A percentile compares a stretch with the other conserved stretches of the same genome.
Evolutionary conservation across 2,329 filamentous ascomycete genomes (phyloP).

Genomic region (Monilinia vaccinii-corymbosi): DNA sequence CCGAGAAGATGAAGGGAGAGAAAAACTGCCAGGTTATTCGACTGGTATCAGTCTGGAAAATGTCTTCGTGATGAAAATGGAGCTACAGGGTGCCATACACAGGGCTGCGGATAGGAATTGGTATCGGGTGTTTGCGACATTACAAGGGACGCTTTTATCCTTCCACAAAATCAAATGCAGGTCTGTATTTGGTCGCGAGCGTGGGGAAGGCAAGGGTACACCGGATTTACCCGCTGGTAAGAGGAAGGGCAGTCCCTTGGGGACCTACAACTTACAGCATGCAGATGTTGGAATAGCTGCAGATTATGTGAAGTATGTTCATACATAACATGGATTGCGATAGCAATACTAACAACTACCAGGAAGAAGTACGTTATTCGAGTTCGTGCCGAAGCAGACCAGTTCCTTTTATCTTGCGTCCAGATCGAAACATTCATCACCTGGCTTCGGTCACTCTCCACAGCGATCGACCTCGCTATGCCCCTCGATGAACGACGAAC

Average conservation of each 20-base stretch:
- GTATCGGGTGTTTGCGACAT: slow-evolving; percentile 51
- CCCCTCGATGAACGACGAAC: slow-evolving; percentile 63
- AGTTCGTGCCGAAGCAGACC: slow-evolving; percentile 63
- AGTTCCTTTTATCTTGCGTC: slow-evolving; percentile 60
- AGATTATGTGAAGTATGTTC: slow-evolving; percentile 59
- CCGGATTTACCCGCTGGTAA: slow-evolving; percentile 44
- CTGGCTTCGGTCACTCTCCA: slow-evolving; percentile 61
- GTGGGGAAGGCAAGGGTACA: slow-evolving; percentile 39
- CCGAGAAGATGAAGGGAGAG: slow-evolving; percentile 33
- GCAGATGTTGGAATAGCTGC: slow-evolving; percentile 67
- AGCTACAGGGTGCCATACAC: slow-evolving; percentile 56
- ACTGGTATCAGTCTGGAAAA: slow-evolving; percentile 47
- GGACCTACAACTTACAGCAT: slow-evolving; percentile 63
- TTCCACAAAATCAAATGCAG: slow-evolving; percentile 55
- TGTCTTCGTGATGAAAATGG: slow-evolving; percentile 54
- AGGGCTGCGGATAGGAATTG: slow-evolving; percentile 54
- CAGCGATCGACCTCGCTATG: slow-evolving; percentile 63
- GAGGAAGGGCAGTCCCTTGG: slow-evolving; percentile 47
- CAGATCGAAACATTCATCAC: slow-evolving; percentile 56
- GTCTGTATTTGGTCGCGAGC: slow-evolving; percentile 40
- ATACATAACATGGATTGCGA: neutral
- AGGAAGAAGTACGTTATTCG: slow-evolving; percentile 54
- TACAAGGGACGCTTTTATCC: slow-evolving; percentile 60
- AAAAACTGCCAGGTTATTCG: slow-evolving; percentile 47
- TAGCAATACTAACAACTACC: neutral